A percentile compares a stretch with the other conserved stretches of the same genome.
phyloP scores from a whole-genome alignment of 495 filamentous ascomycete species.

The Hyaloscypha variabilis region DNA sequence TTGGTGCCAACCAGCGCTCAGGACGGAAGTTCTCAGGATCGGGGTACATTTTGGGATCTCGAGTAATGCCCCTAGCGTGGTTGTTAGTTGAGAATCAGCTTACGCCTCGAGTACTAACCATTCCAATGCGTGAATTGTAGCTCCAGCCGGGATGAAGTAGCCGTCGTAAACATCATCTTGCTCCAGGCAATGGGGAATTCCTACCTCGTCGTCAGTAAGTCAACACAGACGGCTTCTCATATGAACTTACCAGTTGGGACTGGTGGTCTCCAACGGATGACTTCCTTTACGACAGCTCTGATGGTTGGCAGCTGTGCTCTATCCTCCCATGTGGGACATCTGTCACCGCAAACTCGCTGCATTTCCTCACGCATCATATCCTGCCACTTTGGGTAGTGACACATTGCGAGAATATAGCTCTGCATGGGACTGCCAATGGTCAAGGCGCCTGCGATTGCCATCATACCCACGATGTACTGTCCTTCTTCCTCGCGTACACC shows the following conservation, averaged over 20 bases:
- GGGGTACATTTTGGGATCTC: constrained; percentile 60
- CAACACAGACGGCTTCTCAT: constrained; percentile 45
- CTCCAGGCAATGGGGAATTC: constrained; percentile 45
- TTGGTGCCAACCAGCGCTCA: constrained; percentile 44
- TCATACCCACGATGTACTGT: constrained; percentile 44
- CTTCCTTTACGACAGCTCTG: constrained; percentile 51
- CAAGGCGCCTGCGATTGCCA: constrained; percentile 47
- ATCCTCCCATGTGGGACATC: constrained; percentile 53
- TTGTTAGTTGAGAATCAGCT: neutral
- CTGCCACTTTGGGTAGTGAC: constrained; percentile 60
- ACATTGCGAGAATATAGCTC: constrained; percentile 57
- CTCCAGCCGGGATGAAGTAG: constrained; percentile 54
- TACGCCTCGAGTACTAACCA: constrained; percentile 39
- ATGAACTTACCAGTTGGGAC: constrained; percentile 48
- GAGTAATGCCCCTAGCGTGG: constrained; percentile 57
- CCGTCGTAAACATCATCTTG: constrained; percentile 53
- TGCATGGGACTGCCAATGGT: constrained; percentile 43
- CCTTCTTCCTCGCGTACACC: constrained; percentile 34
- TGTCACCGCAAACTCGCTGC: constrained; percentile 55
- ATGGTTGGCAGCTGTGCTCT: constrained; percentile 45
- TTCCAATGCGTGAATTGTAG: constrained; percentile 60
- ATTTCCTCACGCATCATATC: constrained; percentile 55
- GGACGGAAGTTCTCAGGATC: constrained; percentile 63
- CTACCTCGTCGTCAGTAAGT: constrained; percentile 39
- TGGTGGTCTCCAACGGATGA: constrained; percentile 55